These are phyloP conservation scores for Lichtheimia ornata DNA, from an alignment of 371 early-diverging fungal genomes.

Conservation along the genomic window DNA sequence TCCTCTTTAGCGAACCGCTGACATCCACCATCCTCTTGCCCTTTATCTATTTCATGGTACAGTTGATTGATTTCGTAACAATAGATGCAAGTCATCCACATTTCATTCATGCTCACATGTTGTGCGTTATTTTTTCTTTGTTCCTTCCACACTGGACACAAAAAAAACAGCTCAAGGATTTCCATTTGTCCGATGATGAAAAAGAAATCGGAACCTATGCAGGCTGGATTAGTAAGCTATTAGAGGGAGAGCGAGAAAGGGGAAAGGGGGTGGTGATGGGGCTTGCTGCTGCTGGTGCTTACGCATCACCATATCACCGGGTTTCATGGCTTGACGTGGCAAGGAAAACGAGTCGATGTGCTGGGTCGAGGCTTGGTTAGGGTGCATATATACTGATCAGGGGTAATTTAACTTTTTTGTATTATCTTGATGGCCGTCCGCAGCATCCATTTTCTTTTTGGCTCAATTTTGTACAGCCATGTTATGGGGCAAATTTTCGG, in stretches of 20 bases:
- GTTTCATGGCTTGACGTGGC: too few species aligned
- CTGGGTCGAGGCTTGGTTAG: too few species aligned
- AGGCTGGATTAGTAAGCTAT: constrained; percentile 56
- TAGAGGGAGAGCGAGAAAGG: neutral
- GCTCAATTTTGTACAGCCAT: constrained; percentile 60
- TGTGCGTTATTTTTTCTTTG: neutral
- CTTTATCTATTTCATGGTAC: constrained; percentile 67
- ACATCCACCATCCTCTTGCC: constrained; percentile 68
- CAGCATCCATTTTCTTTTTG: constrained; percentile 55
- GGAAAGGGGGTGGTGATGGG: neutral
- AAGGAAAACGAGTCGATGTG: too few species aligned
- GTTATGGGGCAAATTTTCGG: constrained; percentile 59
- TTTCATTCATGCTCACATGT: neutral
- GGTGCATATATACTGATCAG: too few species aligned
- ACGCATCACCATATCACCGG: too few species aligned
- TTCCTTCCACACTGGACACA: too few species aligned
- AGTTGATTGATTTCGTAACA: neutral
- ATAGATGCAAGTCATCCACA: neutral
- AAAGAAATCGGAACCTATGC: constrained; percentile 70
- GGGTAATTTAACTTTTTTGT: neutral
- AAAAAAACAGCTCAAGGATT: constrained; percentile 59
- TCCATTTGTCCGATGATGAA: constrained; percentile 60
- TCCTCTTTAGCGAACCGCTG: constrained; percentile 67
- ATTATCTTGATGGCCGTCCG: neutral
- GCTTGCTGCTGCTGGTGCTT: too few species aligned